Evolutionary conservation across 257 asterid genomes (phyloP), one percentile per base, ranked within the genome.

Genomic region (Solanum megistacrolobum): DNA sequence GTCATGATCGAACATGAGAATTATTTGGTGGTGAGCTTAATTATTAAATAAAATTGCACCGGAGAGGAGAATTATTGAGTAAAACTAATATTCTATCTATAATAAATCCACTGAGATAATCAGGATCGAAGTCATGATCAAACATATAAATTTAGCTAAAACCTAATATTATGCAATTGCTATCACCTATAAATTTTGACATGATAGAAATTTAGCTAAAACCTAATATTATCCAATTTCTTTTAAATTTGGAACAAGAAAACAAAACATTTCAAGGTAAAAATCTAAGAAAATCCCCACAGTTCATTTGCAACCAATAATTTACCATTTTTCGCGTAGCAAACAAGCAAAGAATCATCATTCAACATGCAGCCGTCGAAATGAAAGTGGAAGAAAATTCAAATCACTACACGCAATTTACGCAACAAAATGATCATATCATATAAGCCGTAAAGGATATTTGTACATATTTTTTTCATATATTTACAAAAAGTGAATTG

Each of bases 321-420:
- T 62, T 84, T 21, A 87, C 68, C 14, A 7, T 27, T 25, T 78
- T 90, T 91, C 25, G 91, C 93, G 93, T 91, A 82, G 81, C 89
- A 84, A 85, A 86, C 89, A 91, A 91, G 95, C 94, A 91, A 92
- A 18, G 91, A 90, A 89, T 87, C 91, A 91, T 75, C 89, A 83
- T 87, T 76, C 55, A 74, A 48, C 39, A 16, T 14, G 39, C 66
- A 29, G 58, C 32, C 36, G 43, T 48, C 48, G 21, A 48, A 65
- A 29, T 12, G 58, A 36, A 6, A 68, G 12, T 3, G 52, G 20
- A n/a, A 41, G 3, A 83, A 84, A n/a, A 85, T 5, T 65, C 48
- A 34, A 85, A 21, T 38, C 48, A 12, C n/a, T 34, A 38, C 20
- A 35, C 60, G 78, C 87, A 62, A 84, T 23, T 72, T 25, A 83